phyloP scores from a whole-genome alignment of 805 yeast species.

The Candida corydali region DNA sequence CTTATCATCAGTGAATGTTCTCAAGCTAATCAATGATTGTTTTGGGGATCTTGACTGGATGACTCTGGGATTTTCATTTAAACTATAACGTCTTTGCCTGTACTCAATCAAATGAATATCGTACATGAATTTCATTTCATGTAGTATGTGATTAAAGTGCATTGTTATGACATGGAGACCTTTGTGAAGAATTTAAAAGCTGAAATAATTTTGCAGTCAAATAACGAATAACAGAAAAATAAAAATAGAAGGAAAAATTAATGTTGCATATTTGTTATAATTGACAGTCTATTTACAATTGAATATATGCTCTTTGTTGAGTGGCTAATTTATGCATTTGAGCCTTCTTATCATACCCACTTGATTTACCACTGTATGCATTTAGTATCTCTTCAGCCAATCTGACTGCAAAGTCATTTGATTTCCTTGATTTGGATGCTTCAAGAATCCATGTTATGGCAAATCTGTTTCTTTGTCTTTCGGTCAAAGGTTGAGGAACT shows the following conservation, averaged over 20 bases:
- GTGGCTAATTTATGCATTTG: constrained; percentile 84
- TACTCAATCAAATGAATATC: constrained; percentile 31
- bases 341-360: constrained; percentile 79
- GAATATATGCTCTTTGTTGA: constrained; percentile 79
- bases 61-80: constrained; percentile 31
- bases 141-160: constrained; percentile 11
- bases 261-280: background rate
- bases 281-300: constrained; percentile 10
- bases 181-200: background rate
- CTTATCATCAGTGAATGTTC: constrained; percentile 32
- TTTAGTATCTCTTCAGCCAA: constrained; percentile 83
- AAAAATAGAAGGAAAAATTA: background rate
- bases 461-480: constrained; percentile 77
- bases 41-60: constrained; percentile 31
- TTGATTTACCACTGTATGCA: constrained; percentile 72
- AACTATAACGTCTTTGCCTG: constrained; percentile 36
- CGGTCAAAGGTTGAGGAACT: constrained; percentile 79
- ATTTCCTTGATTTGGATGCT: constrained; percentile 73
- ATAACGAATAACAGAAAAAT: background rate
- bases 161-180: background rate
- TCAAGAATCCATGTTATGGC: constrained; percentile 92
- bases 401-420: constrained; percentile 80
- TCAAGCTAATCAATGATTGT: constrained; percentile 32
- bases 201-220: background rate
- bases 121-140: constrained; percentile 27